Base-by-base conservation (phyloP, 2,329 filamentous ascomycete species). In the Arthroderma sp. region DNA sequence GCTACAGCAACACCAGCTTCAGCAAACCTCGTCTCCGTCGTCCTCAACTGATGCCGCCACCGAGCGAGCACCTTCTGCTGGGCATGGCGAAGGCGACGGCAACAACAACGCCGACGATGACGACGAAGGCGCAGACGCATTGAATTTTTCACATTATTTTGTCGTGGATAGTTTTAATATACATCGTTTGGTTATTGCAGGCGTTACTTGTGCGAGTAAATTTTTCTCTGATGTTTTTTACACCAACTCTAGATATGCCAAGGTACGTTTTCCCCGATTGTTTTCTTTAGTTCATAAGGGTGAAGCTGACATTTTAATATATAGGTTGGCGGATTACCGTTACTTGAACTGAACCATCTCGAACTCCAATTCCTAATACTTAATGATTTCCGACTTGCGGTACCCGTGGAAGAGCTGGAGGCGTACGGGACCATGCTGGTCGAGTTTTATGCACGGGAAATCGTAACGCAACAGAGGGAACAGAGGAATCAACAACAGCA, bases 141-240 rank as follows among this genome's bases (percentile, higher is more conserved):
- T 75, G 46, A 71, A 70, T 44, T 66, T 81, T 37, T 77, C 77
- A 2, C 79, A 83, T 56, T 83, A 80, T 57, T 96, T 98, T 60
- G 89, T 96, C 36, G 91, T 96, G 7, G 91, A 98, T 66, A 96
- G 91, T 67, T 98, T 91, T 70, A 98, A 98, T 66, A 96, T 98
- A 51, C 91, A 98, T 61, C 81, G 91, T 45, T 71, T 98, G 45
- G 88, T 96, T 44, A 98, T 98, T 60, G 86, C 91, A 2, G 91
- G 89, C 32, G 91, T 98, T 38, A 98, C 91, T 3, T 96, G 91
- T 64, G 88, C 91, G 4, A 96, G 89, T 76, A 98, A 98, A 65
- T 98, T 96, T 73, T 98, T 98, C 66, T 96, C 89, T 4, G 79
- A 98, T 66, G 89, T 96, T 36, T 98, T 98, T 57, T 98, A 96